phyloP scores from a whole-genome alignment of 2,329 filamentous ascomycete genomes.

The Calonectria leucothoes region DNA sequence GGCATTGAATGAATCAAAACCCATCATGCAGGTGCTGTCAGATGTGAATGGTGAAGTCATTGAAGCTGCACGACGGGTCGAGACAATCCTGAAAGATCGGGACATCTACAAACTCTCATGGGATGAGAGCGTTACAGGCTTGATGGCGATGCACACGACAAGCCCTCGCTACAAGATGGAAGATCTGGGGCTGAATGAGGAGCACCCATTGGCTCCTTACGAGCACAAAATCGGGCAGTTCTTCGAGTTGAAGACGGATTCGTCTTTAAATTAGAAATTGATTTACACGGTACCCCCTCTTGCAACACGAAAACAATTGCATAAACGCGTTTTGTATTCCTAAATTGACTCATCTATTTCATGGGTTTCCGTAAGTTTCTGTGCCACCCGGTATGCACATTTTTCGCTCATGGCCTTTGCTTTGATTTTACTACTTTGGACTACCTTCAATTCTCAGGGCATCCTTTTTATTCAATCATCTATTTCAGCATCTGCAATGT shows the following conservation, averaged over 20 bases:
- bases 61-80: not conserved
- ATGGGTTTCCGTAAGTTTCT: no score
- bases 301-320: no score
- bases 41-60: constrained; percentile 11
- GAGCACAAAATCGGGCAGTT: constrained; percentile 13
- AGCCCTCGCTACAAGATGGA: constrained; percentile 15
- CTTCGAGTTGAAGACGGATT: not conserved
- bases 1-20: not conserved
- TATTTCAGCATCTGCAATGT: no score
- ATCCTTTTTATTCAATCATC: no score
- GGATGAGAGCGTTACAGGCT: constrained; percentile 5
- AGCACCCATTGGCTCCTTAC: constrained; percentile 9
- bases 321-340: no score
- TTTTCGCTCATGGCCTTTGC: no score
- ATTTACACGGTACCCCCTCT: no score
- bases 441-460: no score
- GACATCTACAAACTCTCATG: constrained; percentile 11
- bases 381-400: no score
- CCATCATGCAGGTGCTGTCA: not conserved
- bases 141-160: constrained; percentile 19
- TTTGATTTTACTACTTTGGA: no score
- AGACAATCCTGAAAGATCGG: constrained; percentile 8
- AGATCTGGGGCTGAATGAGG: constrained; percentile 2
- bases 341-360: no score
- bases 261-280: not conserved